Percentiles rank a stretch among this genome's conserved stretches.
phyloP scores from a whole-genome alignment of 768 basidiomycete genomes.

The Macrolepiota dolichaula region DNA sequence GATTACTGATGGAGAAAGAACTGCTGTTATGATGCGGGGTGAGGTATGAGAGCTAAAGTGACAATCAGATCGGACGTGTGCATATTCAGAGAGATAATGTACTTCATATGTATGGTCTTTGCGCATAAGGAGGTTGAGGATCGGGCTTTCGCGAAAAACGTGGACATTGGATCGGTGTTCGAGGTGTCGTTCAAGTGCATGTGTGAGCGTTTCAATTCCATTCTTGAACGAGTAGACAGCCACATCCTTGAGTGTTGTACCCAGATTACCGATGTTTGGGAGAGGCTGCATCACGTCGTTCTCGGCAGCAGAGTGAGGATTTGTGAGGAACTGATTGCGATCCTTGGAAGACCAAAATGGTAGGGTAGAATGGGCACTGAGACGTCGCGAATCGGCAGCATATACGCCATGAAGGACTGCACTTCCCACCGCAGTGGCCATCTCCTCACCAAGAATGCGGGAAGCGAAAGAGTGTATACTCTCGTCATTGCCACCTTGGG shows the following conservation, averaged over 20 bases:
- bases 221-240: slow-evolving; percentile 81
- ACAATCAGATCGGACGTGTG: slow-evolving; percentile 1
- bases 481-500: slow-evolving; percentile 56
- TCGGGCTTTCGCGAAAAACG: slow-evolving; percentile 41
- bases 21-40: not conserved
- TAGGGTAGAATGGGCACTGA: slow-evolving; percentile 69
- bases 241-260: slow-evolving; percentile 46
- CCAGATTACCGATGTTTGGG: slow-evolving; percentile 39
- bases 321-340: slow-evolving; percentile 28
- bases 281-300: not conserved
- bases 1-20: slow-evolving; percentile 20
- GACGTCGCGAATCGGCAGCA: slow-evolving; percentile 71
- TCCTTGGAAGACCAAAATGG: slow-evolving; percentile 4
- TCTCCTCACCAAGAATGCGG: slow-evolving; percentile 65
- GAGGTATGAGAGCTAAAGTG: slow-evolving; percentile 4
- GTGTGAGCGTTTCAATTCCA: slow-evolving; percentile 68
- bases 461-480: slow-evolving; percentile 75
- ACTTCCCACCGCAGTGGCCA: slow-evolving; percentile 74
- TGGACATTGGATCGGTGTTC: slow-evolving; percentile 51
- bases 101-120: slow-evolving; percentile 45
- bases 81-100: not conserved
- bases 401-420: slow-evolving; percentile 93
- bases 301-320: not conserved
- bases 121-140: slow-evolving; percentile 30
- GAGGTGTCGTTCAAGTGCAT: slow-evolving; percentile 50